phyloP scores from a whole-genome alignment of 75 land plant genomes.

The Selaginella moellendorffii region DNA sequence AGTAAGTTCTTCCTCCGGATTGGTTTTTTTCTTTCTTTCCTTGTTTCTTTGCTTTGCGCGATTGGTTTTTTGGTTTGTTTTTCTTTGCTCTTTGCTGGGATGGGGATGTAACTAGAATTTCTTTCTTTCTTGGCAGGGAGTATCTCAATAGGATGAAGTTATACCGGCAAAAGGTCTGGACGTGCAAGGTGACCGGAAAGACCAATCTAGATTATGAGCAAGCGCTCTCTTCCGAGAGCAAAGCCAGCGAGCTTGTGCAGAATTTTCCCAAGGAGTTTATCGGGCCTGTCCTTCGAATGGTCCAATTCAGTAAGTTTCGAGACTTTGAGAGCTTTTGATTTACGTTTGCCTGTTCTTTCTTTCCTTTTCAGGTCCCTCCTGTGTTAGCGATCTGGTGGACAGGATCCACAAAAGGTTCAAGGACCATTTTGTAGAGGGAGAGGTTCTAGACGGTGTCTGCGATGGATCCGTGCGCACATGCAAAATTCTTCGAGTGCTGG shows the following conservation, averaged over 20 bases:
- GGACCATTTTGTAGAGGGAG: slow-evolving; percentile 32
- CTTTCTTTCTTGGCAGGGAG: slow-evolving; percentile 38
- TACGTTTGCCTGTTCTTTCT: no score
- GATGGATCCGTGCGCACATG: slow-evolving; percentile 17
- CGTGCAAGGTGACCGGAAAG: slow-evolving; percentile 77
- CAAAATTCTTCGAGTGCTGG: slow-evolving; percentile 25
- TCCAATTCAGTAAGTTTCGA: slow-evolving; percentile 88
- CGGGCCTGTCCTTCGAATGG: slow-evolving; percentile 40
- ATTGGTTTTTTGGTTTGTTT: neutral
- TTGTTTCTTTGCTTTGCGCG: neutral
- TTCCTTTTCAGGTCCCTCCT: slow-evolving; percentile 23
- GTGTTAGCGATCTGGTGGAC: slow-evolving; percentile 30
- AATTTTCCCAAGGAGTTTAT: slow-evolving; percentile 64
- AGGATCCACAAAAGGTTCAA: slow-evolving; percentile 24
- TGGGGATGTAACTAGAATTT: no score
- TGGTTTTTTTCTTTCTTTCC: neutral
- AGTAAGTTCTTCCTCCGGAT: slow-evolving; percentile 22
- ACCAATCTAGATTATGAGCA: slow-evolving; percentile 78
- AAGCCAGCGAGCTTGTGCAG: slow-evolving; percentile 51
- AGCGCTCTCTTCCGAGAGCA: slow-evolving; percentile 67
- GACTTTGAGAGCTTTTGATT: no score
- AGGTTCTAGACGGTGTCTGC: slow-evolving; percentile 21
- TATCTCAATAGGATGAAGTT: slow-evolving; percentile 61
- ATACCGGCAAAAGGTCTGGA: slow-evolving; percentile 67
- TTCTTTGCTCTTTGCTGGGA: no score